Evolutionary conservation across 2,329 filamentous ascomycete species (phyloP), one percentile per base, ranked within the genome.

Genomic region (Stromatinia cepivora): DNA sequence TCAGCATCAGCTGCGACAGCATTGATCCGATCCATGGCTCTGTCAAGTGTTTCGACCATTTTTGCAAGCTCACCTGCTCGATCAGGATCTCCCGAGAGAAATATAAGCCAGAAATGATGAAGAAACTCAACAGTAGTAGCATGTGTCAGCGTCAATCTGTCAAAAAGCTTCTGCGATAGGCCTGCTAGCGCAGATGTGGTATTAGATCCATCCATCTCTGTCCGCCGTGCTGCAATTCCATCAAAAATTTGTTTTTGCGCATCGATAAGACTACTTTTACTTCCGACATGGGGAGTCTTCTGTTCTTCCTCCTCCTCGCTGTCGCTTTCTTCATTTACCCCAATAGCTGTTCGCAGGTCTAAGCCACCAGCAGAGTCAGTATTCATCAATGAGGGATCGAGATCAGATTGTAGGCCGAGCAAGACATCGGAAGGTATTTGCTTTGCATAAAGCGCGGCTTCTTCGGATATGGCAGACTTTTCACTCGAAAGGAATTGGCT

Each of bases 91-190:
- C 94, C 94, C 0, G 94, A 97, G 36, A 97, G 85, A 77, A 97
- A 99, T 0, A 94, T 89, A 46, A 88, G 86, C 94, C 94, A 99
- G 82, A 99, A 99, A 79, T 98, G 96, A 75, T 94, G 92, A n/a
- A 99, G 83, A 76, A 98, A 99, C 77, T 99, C 95, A 50, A 92
- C 90, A 0, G 93, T 96, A 0, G 95, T 99, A 66, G 94, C 94
- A 78, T 98, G 93, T 0, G 94, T 97, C 68, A 91, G 84, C 17
- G 83, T 84, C n/a, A 92, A 77, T 25, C 85, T 85, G 73, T 91
- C 88, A 73, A 88, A 88, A 1, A 88, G 81, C 3, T 79, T 75
- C 11, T 80, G 73, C 1, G 85, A 82, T 22, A 87, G 79, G 5
- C 84, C 85, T 45, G 80, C 73, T 17, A 77, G 62, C 48, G 75